Percentiles rank a stretch among this genome's conserved stretches.
These are phyloP conservation scores for Auriscalpium orientale DNA, from an alignment of 768 basidiomycete species.

Conservation along the genomic window DNA sequence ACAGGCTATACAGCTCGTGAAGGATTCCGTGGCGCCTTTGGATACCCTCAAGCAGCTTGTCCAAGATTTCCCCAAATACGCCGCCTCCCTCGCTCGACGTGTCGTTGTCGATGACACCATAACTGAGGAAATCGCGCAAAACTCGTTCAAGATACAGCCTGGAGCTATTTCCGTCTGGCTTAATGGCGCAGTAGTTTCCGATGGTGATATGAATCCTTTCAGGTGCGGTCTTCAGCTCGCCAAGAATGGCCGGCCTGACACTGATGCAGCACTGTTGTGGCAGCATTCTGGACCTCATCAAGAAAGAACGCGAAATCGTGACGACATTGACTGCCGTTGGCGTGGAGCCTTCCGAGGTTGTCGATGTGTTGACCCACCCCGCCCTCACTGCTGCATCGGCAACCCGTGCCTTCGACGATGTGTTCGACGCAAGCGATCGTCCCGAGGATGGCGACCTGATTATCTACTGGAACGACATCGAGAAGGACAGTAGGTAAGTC, in stretches of 20 bases:
- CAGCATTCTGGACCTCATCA: slow-evolving; percentile 62
- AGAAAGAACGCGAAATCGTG: slow-evolving; percentile 63
- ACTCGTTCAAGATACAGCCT: slow-evolving; percentile 44
- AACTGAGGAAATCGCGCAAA: slow-evolving; percentile 46
- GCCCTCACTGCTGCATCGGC: slow-evolving; percentile 44
- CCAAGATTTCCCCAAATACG: slow-evolving; percentile 88
- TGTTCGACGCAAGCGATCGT: slow-evolving; percentile 91
- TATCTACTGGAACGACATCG: slow-evolving; percentile 87
- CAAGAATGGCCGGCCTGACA: neutral
- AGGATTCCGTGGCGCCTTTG: slow-evolving; percentile 46
- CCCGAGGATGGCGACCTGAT: slow-evolving; percentile 68
- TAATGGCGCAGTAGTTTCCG: slow-evolving; percentile 60
- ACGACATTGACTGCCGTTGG: slow-evolving; percentile 53
- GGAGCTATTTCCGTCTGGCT: slow-evolving; percentile 66
- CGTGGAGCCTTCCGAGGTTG: slow-evolving; percentile 53
- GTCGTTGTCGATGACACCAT: slow-evolving; percentile 47
- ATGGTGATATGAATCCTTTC: slow-evolving; percentile 65
- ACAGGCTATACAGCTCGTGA: slow-evolving; percentile 70
- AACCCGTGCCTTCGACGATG: slow-evolving; percentile 50
- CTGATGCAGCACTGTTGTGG: neutral
- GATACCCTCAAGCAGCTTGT: slow-evolving; percentile 57
- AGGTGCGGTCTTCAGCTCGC: slow-evolving; percentile 30
- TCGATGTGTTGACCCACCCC: slow-evolving; percentile 67
- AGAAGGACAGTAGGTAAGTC: slow-evolving; percentile 65
- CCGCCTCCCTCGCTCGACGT: slow-evolving; percentile 63